phyloP scores from a whole-genome alignment of 495 filamentous ascomycete genomes.

The Bombardia bombarda region DNA sequence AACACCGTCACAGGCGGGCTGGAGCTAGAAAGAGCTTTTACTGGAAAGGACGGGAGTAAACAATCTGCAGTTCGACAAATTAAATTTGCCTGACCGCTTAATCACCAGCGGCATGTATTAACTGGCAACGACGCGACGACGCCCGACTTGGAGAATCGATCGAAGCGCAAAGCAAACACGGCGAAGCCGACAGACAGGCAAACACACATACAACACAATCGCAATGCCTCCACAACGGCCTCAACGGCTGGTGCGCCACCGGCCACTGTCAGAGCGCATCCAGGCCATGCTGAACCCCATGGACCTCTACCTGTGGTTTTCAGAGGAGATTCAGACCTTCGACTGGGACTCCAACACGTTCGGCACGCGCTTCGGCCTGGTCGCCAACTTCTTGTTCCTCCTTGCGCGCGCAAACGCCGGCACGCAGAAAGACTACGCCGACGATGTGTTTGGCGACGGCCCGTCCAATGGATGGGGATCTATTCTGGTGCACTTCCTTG shows the following conservation, averaged over 20 bases:
- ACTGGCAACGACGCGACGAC: no score
- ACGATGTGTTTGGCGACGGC: slow-evolving; percentile 64
- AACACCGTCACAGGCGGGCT: no score
- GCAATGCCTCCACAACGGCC: slow-evolving; percentile 25
- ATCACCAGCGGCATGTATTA: no score
- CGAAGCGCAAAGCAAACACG: no score
- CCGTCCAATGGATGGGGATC: background rate
- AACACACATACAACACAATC: no score
- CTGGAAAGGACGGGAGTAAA: no score
- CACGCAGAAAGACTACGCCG: slow-evolving; percentile 34
- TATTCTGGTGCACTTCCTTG: slow-evolving; percentile 62
- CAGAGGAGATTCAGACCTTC: slow-evolving; percentile 78
- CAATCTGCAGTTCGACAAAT: no score
- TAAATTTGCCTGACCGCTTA: no score
- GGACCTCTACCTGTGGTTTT: slow-evolving; percentile 82
- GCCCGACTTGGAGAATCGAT: no score
- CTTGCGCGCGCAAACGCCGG: slow-evolving; percentile 71
- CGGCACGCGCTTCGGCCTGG: slow-evolving; percentile 64
- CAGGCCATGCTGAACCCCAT: slow-evolving; percentile 72
- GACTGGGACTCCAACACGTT: slow-evolving; percentile 82
- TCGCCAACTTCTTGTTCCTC: slow-evolving; percentile 70
- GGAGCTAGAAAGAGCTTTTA: no score
- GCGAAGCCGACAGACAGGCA: no score
- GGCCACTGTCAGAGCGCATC: slow-evolving; percentile 68
- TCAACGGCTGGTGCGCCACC: slow-evolving; percentile 66